phyloP scores from a whole-genome alignment of 2,329 filamentous ascomycete species.

The Pseudogymnoascus sp. region DNA sequence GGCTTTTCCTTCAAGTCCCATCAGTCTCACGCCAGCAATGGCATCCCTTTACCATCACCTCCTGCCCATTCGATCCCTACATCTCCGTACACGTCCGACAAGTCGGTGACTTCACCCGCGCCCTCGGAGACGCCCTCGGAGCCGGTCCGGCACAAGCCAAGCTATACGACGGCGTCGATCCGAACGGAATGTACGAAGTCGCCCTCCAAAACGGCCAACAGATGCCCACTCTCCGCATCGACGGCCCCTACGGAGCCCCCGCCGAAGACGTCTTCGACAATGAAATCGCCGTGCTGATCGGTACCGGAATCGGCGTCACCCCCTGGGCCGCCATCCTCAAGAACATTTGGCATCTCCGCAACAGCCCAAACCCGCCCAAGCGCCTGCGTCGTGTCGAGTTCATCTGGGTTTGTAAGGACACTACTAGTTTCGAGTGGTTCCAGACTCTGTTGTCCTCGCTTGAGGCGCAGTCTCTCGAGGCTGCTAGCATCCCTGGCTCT shows the following conservation, averaged over 20 bases:
- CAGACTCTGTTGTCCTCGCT: constrained; percentile 87
- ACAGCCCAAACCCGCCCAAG: constrained; percentile 78
- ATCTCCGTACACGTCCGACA: constrained; percentile 91
- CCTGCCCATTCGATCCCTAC: constrained; percentile 91
- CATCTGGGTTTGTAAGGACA: constrained; percentile 97
- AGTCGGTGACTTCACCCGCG: constrained; percentile 89
- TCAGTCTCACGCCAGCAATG: constrained; percentile 84
- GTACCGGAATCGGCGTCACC: constrained; percentile 80
- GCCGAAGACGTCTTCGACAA: constrained; percentile 96
- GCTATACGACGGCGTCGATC: constrained; percentile 83
- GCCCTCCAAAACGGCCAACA: constrained; percentile 86
- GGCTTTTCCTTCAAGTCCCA: constrained; percentile 92
- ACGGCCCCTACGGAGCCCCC: constrained; percentile 92
- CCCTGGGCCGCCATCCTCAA: constrained; percentile 85
- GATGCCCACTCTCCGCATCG: constrained; percentile 84
- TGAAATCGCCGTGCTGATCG: constrained; percentile 78
- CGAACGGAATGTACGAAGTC: constrained; percentile 96
- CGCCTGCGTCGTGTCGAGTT: constrained; percentile 94
- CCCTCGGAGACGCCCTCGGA: constrained; percentile 92
- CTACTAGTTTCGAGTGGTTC: constrained; percentile 97
- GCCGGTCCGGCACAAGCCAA: constrained; percentile 81
- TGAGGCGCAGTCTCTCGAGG: constrained; percentile 72
- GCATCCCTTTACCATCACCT: constrained; percentile 99
- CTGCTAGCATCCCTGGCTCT: constrained; percentile 58
- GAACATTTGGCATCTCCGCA: constrained; percentile 95